Conservation (phyloP, 202 grass and related monocot genomes). For the Bolboschoenoplectus hybrid region DNA sequence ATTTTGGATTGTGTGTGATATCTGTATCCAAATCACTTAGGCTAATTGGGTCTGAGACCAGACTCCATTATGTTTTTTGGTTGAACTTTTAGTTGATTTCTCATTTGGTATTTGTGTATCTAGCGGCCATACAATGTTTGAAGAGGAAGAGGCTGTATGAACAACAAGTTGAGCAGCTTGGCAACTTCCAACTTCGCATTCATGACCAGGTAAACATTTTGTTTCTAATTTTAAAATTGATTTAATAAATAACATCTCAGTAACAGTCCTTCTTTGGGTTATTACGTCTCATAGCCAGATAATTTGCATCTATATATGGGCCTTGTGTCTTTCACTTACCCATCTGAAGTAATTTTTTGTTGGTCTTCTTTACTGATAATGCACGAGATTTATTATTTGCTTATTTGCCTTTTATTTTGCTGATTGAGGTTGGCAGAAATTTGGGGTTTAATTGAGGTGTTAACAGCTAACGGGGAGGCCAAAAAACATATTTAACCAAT, state of each 20-base stretch:
- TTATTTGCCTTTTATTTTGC: slow-evolving; percentile 10
- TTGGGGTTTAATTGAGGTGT: neutral
- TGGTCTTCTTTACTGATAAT: slow-evolving; percentile 14
- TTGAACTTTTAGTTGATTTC: slow-evolving; percentile 1
- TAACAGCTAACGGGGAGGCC: neutral
- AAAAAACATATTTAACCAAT: slow-evolving; percentile 12
- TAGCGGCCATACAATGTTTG: slow-evolving; percentile 91
- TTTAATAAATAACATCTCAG: slow-evolving; percentile 10
- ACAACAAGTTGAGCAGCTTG: slow-evolving; percentile 91
- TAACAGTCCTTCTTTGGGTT: neutral
- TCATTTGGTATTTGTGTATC: slow-evolving; percentile 27
- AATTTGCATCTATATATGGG: neutral
- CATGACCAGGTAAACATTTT: slow-evolving; percentile 71
- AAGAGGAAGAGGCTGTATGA: slow-evolving; percentile 90
- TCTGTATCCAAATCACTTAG: neutral
- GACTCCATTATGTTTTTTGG: neutral
- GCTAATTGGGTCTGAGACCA: neutral
- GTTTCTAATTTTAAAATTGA: slow-evolving; percentile 28
- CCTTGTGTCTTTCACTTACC: neutral
- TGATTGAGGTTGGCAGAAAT: neutral
- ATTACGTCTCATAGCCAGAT: neutral
- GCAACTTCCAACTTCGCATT: slow-evolving; percentile 93
- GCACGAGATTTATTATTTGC: slow-evolving; percentile 20
- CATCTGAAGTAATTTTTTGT: slow-evolving; percentile 23
- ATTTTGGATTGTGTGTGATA: slow-evolving; percentile 21